phyloP scores from a whole-genome alignment of 805 yeast species.

The Candida patagonica region DNA sequence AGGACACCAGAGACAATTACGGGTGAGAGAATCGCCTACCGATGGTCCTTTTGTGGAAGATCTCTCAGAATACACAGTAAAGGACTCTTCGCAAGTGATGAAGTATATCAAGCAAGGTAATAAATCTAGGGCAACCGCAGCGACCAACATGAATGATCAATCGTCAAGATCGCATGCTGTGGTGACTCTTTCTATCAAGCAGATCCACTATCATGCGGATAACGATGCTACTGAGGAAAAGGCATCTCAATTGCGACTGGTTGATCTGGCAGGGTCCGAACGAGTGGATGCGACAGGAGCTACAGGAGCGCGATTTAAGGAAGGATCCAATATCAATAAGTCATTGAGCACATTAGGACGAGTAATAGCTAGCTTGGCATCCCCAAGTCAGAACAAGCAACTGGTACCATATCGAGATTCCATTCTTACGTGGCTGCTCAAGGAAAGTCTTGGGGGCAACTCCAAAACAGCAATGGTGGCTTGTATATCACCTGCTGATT shows the following conservation, averaged over 20 bases:
- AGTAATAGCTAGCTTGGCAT: slow-evolving; percentile 45
- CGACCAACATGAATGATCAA: slow-evolving; percentile 61
- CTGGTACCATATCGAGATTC: slow-evolving; percentile 70
- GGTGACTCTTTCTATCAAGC: slow-evolving; percentile 51
- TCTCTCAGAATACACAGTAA: slow-evolving; percentile 43
- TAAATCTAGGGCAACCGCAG: slow-evolving; percentile 52
- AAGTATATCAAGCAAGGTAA: slow-evolving; percentile 44
- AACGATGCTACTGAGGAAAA: slow-evolving; percentile 35
- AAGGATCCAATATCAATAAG: slow-evolving; percentile 70
- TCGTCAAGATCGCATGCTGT: slow-evolving; percentile 81
- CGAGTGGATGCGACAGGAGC: slow-evolving; percentile 55
- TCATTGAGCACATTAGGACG: slow-evolving; percentile 73
- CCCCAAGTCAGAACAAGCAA: slow-evolving; percentile 17
- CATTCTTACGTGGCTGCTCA: slow-evolving; percentile 60
- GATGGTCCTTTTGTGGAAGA: slow-evolving; percentile 69
- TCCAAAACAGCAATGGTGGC: slow-evolving; percentile 87
- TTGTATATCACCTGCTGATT: slow-evolving; percentile 71
- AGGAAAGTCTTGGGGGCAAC: slow-evolving; percentile 73
- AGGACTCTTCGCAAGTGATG: slow-evolving; percentile 41
- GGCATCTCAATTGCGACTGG: slow-evolving; percentile 54
- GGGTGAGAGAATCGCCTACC: slow-evolving; percentile 56
- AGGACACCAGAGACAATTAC: slow-evolving; percentile 25
- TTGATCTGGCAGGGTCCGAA: slow-evolving; percentile 81
- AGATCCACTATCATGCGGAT: slow-evolving; percentile 35
- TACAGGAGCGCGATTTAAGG: slow-evolving; percentile 48